A percentile compares a stretch with the other conserved stretches of the same genome.
Conservation (phyloP, 129 eudicot genomes). For the Centella asiatica region DNA sequence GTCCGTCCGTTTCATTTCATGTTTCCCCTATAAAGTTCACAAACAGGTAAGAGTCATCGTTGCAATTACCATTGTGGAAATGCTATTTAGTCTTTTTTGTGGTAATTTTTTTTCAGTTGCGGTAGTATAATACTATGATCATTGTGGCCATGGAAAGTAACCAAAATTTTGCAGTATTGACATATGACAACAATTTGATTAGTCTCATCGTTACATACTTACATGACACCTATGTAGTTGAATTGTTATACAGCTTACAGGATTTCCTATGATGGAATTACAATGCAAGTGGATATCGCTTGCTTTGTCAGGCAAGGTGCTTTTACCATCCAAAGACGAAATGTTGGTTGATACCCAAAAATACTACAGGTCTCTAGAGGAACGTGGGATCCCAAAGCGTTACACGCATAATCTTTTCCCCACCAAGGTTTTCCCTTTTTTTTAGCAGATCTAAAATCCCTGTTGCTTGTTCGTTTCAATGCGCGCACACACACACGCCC, state of each 20-base stretch:
- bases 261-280: slow-evolving; percentile 19
- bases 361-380: slow-evolving; percentile 21
- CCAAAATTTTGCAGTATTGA: too few relatives aligned
- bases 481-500: not conserved
- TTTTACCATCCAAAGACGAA: slow-evolving; percentile 35
- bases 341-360: slow-evolving; percentile 36
- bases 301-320: slow-evolving; percentile 29
- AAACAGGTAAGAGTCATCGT: too few relatives aligned
- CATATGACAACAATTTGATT: too few relatives aligned
- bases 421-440: not conserved
- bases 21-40: too few relatives aligned
- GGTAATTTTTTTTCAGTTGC: too few relatives aligned
- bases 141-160: too few relatives aligned
- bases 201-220: not conserved
- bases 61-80: too few relatives aligned
- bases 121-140: too few relatives aligned
- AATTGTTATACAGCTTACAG: slow-evolving; percentile 12
- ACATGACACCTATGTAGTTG: too few relatives aligned
- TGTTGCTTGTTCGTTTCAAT: not conserved
- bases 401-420: slow-evolving; percentile 22
- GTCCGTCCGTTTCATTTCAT: too few relatives aligned
- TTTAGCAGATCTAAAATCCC: not conserved
- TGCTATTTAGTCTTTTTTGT: too few relatives aligned
- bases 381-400: slow-evolving; percentile 21
- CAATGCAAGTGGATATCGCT: slow-evolving; percentile 51